Evolutionary conservation across 306 rosid genomes (phyloP).

Genomic region (Rosa lucieae): DNA sequence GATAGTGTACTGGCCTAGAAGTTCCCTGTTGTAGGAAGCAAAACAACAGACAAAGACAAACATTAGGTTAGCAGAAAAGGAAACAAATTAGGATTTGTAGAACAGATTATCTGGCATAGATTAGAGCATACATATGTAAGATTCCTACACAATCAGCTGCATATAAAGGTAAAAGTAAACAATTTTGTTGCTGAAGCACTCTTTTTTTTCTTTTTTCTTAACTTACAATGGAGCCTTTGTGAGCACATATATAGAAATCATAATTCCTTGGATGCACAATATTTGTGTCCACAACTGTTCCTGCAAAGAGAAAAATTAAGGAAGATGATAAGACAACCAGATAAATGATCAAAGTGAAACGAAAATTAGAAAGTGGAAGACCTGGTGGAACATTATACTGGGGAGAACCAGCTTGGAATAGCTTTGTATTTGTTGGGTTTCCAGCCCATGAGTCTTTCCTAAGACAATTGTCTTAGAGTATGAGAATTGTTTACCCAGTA

Average conservation of each 20-base stretch:
- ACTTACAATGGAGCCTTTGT: slow-evolving; percentile 67
- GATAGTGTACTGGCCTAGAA: slow-evolving; percentile 86
- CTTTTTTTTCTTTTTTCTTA: too few species aligned
- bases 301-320: slow-evolving; percentile 32
- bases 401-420: slow-evolving; percentile 55
- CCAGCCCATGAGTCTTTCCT: too few species aligned
- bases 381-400: slow-evolving; percentile 83
- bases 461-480: too few species aligned
- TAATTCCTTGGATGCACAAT: slow-evolving; percentile 75
- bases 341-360: background rate
- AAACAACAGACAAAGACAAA: slow-evolving; percentile 10
- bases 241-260: slow-evolving; percentile 88
- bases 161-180: too few species aligned
- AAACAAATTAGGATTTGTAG: background rate
- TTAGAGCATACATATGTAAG: background rate
- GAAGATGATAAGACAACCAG: background rate
- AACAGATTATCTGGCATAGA: too few species aligned
- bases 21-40: slow-evolving; percentile 63
- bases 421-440: too few species aligned
- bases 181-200: too few species aligned
- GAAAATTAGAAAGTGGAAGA: slow-evolving; percentile 30
- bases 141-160: too few species aligned
- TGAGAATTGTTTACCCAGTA: too few species aligned
- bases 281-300: slow-evolving; percentile 81
- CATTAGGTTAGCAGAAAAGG: background rate